Evolutionary conservation across 768 basidiomycete species (phyloP).

Genomic region (Lactifluus subvellereus): DNA sequence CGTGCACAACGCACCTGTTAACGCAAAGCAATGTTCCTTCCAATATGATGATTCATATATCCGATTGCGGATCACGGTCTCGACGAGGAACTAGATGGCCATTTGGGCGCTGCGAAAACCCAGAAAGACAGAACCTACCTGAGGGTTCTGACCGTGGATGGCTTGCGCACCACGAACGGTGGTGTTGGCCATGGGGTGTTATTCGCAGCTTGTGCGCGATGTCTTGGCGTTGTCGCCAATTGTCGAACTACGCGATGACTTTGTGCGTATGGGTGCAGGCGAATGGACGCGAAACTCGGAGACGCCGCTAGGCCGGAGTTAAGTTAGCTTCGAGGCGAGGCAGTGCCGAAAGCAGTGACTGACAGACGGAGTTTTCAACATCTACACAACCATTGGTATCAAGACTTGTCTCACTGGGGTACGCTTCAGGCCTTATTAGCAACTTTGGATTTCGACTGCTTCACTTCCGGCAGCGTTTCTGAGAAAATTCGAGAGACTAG

Average conservation of each 20-base stretch:
- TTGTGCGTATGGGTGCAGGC: constrained; percentile 57
- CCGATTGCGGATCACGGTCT: constrained; percentile 91
- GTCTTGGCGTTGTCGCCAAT: constrained; percentile 59
- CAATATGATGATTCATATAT: constrained; percentile 94
- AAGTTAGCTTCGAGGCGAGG: no score
- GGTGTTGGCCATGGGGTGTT: constrained; percentile 73
- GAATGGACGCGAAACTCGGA: constrained; percentile 43
- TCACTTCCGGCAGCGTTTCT: no score
- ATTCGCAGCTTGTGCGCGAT: constrained; percentile 53
- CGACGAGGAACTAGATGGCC: constrained; percentile 70
- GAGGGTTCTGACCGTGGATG: constrained; percentile 97
- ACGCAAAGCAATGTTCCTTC: constrained; percentile 99
- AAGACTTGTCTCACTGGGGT: no score
- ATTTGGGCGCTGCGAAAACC: constrained; percentile 26
- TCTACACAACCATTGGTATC: no score
- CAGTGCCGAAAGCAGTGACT: no score
- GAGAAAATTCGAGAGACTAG: no score
- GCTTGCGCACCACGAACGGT: constrained; percentile 81
- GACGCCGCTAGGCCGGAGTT: no score
- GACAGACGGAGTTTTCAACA: no score
- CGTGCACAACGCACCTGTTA: constrained; percentile 59
- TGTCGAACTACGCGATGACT: constrained; percentile 63
- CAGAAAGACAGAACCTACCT: constrained; percentile 45
- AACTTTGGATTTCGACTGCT: no score
- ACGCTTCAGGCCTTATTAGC: no score